Conservation (phyloP, 768 basidiomycete genomes). For the Coprinellus micaceus region DNA sequence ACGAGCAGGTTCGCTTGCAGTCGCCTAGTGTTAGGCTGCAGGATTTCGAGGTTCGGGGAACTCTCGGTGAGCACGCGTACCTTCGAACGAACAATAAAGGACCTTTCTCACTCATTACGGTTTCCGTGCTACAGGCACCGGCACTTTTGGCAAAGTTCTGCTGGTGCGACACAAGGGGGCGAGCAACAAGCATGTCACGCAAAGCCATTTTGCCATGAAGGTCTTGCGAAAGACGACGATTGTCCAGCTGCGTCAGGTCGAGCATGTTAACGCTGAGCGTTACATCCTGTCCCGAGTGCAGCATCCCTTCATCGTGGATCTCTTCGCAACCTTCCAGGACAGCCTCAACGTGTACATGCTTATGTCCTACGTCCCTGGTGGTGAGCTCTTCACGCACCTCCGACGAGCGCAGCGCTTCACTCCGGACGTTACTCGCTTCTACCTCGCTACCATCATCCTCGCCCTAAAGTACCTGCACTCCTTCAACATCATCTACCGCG, state of each 20-base stretch:
- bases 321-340: slow-evolving; percentile 95
- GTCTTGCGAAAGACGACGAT: slow-evolving; percentile 84
- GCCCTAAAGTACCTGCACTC: slow-evolving; percentile 93
- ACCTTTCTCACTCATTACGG: slow-evolving; percentile 1
- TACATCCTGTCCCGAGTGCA: slow-evolving; percentile 87
- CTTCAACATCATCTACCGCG: slow-evolving; percentile 97
- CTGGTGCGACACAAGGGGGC: slow-evolving; percentile 73
- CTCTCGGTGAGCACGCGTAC: slow-evolving; percentile 23
- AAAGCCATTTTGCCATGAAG: slow-evolving; percentile 82
- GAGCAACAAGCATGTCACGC: slow-evolving; percentile 42
- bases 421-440: slow-evolving; percentile 96
- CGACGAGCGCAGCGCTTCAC: slow-evolving; percentile 93
- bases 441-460: slow-evolving; percentile 92
- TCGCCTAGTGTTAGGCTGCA: slow-evolving; percentile 60
- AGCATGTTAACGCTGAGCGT: slow-evolving; percentile 96
- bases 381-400: slow-evolving; percentile 95
- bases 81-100: background rate
- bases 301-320: slow-evolving; percentile 95
- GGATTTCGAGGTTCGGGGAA: slow-evolving; percentile 79
- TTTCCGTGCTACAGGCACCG: slow-evolving; percentile 61
- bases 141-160: slow-evolving; percentile 92
- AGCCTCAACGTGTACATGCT: slow-evolving; percentile 97
- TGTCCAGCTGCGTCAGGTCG: slow-evolving; percentile 88
- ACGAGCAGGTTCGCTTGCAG: slow-evolving; percentile 64
- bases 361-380: slow-evolving; percentile 93